Conservation (phyloP, 352 stramenopile genomes). For the Globisporangium splendens region DNA sequence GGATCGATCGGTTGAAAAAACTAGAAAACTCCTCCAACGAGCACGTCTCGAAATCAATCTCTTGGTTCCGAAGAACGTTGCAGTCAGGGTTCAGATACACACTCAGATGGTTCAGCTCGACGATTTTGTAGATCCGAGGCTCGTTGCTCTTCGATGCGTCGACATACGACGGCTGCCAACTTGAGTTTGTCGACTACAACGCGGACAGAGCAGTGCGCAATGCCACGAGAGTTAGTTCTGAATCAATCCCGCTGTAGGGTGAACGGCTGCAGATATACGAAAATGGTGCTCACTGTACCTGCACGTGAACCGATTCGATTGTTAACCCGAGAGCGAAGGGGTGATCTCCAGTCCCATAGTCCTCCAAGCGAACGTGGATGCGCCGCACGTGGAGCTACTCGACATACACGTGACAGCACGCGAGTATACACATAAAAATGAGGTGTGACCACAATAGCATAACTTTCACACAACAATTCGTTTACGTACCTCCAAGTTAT, state of each 20-base stretch:
- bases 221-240: too few species aligned
- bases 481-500: conserved; percentile 74
- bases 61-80: conserved; percentile 50
- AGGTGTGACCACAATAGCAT: neutral
- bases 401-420: neutral
- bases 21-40: conserved; percentile 74
- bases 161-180: conserved; percentile 84
- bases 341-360: conserved; percentile 72
- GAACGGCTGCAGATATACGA: neutral
- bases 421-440: conserved; percentile 3
- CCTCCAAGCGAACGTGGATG: conserved; percentile 82
- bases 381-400: conserved; percentile 77
- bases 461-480: neutral
- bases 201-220: neutral
- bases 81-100: conserved; percentile 84
- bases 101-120: conserved; percentile 86
- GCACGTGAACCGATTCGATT: conserved; percentile 77
- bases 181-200: conserved; percentile 79
- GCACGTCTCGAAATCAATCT: conserved; percentile 64
- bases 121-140: conserved; percentile 86
- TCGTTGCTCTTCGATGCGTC: conserved; percentile 75
- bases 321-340: conserved; percentile 81
- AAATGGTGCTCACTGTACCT: conserved; percentile 25
- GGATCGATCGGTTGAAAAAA: conserved; percentile 75
- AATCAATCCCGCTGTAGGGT: too few species aligned